phyloP scores from a whole-genome alignment of 2,329 filamentous ascomycete species.

The Trichoderma semiorbis region DNA sequence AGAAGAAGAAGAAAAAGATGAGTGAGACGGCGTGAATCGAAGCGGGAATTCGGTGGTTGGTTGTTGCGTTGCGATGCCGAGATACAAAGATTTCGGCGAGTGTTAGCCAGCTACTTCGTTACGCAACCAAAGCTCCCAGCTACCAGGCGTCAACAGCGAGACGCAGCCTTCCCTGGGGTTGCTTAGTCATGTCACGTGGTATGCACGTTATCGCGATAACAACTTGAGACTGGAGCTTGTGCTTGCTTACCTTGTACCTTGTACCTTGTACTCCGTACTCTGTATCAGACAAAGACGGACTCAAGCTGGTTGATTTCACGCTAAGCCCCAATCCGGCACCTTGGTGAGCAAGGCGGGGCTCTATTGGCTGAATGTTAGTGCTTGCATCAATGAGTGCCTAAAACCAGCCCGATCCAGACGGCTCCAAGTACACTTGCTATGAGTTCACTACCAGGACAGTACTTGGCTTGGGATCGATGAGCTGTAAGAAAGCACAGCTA shows the following conservation, averaged over 20 bases:
- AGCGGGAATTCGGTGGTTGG: neutral
- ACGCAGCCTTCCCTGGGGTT: slow-evolving; percentile 16
- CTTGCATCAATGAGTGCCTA: slow-evolving; percentile 12
- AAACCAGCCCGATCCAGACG: neutral
- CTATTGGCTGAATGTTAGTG: slow-evolving; percentile 7
- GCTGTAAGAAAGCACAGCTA: neutral
- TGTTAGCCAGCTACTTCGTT: slow-evolving; percentile 17
- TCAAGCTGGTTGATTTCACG: neutral
- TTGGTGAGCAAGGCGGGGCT: neutral
- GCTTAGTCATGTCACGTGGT: slow-evolving; percentile 23
- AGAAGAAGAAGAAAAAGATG: neutral
- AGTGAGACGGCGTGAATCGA: neutral
- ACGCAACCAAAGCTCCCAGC: slow-evolving; percentile 14
- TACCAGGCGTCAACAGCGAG: slow-evolving; percentile 18
- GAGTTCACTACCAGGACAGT: neutral
- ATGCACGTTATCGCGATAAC: neutral
- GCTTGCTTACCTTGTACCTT: neutral
- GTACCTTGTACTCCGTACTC: neutral
- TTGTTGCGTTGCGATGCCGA: neutral
- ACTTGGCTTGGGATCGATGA: neutral
- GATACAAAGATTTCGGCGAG: neutral
- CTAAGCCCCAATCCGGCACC: neutral
- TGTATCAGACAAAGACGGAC: neutral
- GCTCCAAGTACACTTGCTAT: neutral
- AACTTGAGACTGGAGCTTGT: neutral